A percentile compares a stretch with the other conserved stretches of the same genome.
These are phyloP conservation scores for Didymella lethalis DNA, from an alignment of 2,329 filamentous ascomycete species.

Conservation along the genomic window DNA sequence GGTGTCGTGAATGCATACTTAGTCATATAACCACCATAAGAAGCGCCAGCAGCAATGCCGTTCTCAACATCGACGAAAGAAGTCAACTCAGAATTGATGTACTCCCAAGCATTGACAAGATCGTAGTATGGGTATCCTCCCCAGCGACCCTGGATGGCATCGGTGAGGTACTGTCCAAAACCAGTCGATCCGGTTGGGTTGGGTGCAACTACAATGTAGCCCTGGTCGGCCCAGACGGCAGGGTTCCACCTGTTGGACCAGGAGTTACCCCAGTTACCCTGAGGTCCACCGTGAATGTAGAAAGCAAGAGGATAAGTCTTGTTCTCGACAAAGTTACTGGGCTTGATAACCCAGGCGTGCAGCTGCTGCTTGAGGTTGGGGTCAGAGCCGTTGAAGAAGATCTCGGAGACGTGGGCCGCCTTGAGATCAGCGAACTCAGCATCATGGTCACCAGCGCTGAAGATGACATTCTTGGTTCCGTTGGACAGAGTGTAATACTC, in stretches of 20 bases:
- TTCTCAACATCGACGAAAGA: constrained; percentile 72
- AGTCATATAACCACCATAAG: constrained; percentile 56
- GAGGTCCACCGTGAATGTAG: constrained; percentile 83
- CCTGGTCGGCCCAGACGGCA: constrained; percentile 84
- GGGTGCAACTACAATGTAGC: constrained; percentile 81
- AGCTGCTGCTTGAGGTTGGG: constrained; percentile 62
- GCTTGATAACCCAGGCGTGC: constrained; percentile 73
- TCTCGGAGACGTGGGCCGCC: constrained; percentile 68
- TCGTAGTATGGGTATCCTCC: constrained; percentile 87
- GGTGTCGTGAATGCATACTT: constrained; percentile 50
- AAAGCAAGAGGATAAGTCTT: constrained; percentile 82
- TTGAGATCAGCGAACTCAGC: constrained; percentile 72
- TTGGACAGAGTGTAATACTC: constrained; percentile 42
- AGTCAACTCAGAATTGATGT: constrained; percentile 68
- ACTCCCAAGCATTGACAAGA: constrained; percentile 79
- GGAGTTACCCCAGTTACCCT: constrained; percentile 74
- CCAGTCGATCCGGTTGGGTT: constrained; percentile 88
- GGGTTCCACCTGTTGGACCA: constrained; percentile 89
- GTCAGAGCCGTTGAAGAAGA: constrained; percentile 73
- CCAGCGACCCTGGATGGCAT: constrained; percentile 82
- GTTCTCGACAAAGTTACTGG: constrained; percentile 67
- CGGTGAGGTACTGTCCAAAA: constrained; percentile 78
- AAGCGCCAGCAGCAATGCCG: constrained; percentile 76
- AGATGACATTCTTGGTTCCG: constrained; percentile 53
- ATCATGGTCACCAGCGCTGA: constrained; percentile 69